These are phyloP conservation scores for Benincasa hispida DNA, from an alignment of 306 rosid species.

Conservation along the genomic window DNA sequence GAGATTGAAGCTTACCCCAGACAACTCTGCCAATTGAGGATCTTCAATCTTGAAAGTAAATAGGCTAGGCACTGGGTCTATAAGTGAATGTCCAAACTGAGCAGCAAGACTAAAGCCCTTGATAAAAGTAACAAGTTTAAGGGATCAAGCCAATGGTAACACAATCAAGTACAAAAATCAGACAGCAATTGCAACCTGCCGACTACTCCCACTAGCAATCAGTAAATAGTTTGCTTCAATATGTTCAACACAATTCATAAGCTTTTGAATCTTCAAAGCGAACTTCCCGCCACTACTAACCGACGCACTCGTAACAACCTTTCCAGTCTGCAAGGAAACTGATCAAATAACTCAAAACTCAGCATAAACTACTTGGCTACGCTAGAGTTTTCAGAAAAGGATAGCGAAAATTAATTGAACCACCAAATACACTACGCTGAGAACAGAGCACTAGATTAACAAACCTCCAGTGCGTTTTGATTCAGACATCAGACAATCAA, in stretches of 20 bases:
- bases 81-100: constrained; percentile 86
- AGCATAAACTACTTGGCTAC: constrained; percentile 7
- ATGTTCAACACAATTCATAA: constrained; percentile 21
- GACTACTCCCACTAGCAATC: constrained; percentile 79
- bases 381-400: background rate
- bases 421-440: background rate
- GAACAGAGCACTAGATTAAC: constrained; percentile 9
- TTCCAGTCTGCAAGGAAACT: constrained; percentile 82
- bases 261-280: constrained; percentile 48
- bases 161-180: constrained; percentile 16
- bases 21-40: constrained; percentile 45
- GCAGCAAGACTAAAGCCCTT: constrained; percentile 81
- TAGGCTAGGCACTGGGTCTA: constrained; percentile 83
- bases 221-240: constrained; percentile 74
- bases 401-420: background rate
- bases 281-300: constrained; percentile 36
- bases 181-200: constrained; percentile 48
- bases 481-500: constrained; percentile 81
- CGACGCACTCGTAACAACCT: constrained; percentile 46
- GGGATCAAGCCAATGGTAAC: constrained; percentile 6
- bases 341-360: constrained; percentile 22
- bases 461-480: constrained; percentile 48
- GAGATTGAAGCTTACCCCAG: constrained; percentile 53
- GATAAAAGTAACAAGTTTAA: constrained; percentile 18
- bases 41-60: constrained; percentile 83